Evolutionary conservation across 805 yeast species (phyloP), one percentile per base, ranked within the genome.

Genomic region (Myxozyma monticola): DNA sequence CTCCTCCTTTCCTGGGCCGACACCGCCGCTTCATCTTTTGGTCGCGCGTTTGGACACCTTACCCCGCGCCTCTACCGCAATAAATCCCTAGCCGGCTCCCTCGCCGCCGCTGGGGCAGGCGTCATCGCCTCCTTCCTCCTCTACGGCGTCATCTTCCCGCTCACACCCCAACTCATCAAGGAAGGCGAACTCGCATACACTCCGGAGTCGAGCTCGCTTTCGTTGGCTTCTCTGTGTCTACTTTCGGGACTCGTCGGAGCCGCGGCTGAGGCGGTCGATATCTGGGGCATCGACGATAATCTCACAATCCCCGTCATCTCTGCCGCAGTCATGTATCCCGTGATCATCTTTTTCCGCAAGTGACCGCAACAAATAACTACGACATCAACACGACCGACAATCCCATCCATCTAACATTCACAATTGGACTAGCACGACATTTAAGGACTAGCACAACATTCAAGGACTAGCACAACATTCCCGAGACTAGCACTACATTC

Each of bases 1-100:
- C 74, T 89, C 57, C 72, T 91, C 43, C 76, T 93, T 56, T 86
- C 96, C 64, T 93, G 98, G 98, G 89, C 96, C 4, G 99, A 93
- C 65, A 88, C 98, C 8, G 91, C 97, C 1, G 99, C 99, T 1
- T 88, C 96, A 2, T 88, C 96, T 0, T 70, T 90, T 63, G 99
- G 99, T 34, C 77, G 99, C 59, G 78, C 78, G 48, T 91, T 71
- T 66, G 98, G 98, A 7, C 77, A 85, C 62, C 76, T 84, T 57
- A 88, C 96, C 6, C 95, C 95, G 35, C 81, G 84, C 63, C 68
- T 91, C 18, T 76, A 84, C 5, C 74, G 77, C 54, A 79, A 80
- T 55, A 93, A 93, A 68, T 85, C 96, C 2, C 71, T 93, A 39
- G 96, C 96, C 1, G 99, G 99, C 0, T 84, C 93, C 1, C 45